Evolutionary conservation across 2,329 filamentous ascomycete genomes (phyloP), one percentile per base, ranked within the genome.

Genomic region (Talaromyces pinophilus): DNA sequence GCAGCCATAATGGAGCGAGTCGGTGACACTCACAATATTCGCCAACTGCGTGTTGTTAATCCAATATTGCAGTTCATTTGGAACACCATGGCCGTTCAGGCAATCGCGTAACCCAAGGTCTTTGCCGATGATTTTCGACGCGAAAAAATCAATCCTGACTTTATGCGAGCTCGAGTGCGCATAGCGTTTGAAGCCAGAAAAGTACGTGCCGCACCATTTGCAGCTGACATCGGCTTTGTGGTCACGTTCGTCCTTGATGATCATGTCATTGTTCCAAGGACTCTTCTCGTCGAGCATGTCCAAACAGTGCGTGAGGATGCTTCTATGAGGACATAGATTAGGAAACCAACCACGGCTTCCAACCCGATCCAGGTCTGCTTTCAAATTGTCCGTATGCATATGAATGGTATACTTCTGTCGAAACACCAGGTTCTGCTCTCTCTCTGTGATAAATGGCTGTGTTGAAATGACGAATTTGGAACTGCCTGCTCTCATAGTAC

Each of bases 311-410:
- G 52, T 25, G 25, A 55, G 5, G 13, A 64, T 64, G 40, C 52
- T 40, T 30, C 46, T 28, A 35, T 64, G 62, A n/a, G 52, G 69
- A 67, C 50, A 67, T 15, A 60, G 40, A 10, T 60, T 30, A 8
- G 57, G 57, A 60, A 60, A 40, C 38, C 13, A 19, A 30, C 13
- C 33, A 10, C 22, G 17, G 25, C 10, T 28, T 22, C 1, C 38
- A 46, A 60, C 10, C 13, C 15, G 5, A 5, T 46, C 22, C 15
- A 60, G 13, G 7, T 22, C 19, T n/a, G 30, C 22, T 5, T 5
- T 46, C 19, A 44, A 4, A 15, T 46, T 30, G 8, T 19, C 57
- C 5, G 57, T 33, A 5, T 46, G 30, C 10, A 60, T 19, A 5
- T 60, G 17, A 60, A 60, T 7, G 15, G 35, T 40, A 22, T 44